These are phyloP conservation scores for Globisporangium orthogonon DNA, from an alignment of 352 stramenopile genomes.

Conservation along the genomic window DNA sequence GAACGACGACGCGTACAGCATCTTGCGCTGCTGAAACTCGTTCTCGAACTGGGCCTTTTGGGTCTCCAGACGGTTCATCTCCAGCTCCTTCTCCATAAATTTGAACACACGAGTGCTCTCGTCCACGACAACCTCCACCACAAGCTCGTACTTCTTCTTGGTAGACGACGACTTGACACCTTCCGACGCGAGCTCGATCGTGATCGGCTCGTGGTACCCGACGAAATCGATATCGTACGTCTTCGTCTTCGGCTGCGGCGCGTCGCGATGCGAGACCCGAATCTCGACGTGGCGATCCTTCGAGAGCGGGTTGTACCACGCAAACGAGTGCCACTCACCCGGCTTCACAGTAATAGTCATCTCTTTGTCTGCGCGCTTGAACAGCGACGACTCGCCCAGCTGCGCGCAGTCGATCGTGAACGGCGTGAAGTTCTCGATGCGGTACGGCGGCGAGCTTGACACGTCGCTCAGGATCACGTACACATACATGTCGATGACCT, in stretches of 20 bases:
- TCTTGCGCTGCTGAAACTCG: conserved; percentile 72
- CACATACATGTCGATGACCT: conserved; percentile 87
- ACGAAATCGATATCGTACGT: conserved; percentile 84
- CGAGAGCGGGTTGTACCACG: conserved; percentile 79
- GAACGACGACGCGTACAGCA: conserved; percentile 78
- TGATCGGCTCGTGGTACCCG: conserved; percentile 64
- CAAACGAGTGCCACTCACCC: conserved; percentile 73
- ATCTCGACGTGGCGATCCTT: conserved; percentile 81
- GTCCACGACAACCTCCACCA: conserved; percentile 76
- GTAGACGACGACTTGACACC: conserved; percentile 12
- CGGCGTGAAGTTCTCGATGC: conserved; percentile 86
- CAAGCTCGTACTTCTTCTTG: conserved; percentile 38
- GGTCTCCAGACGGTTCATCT: conserved; percentile 59
- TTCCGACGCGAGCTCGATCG: conserved; percentile 41
- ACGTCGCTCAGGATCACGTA: conserved; percentile 84
- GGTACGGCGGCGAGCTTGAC: conserved; percentile 72
- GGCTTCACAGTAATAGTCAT: conserved; percentile 42
- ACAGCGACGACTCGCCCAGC: conserved; percentile 59
- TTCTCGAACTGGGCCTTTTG: conserved; percentile 56
- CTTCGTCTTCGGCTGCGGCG: conserved; percentile 46
- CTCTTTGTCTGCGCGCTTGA: conserved; percentile 51
- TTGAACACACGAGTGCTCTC: conserved; percentile 77
- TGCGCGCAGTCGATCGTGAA: conserved; percentile 74
- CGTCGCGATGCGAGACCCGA: conserved; percentile 43
- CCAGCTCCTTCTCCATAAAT: conserved; percentile 75